These are phyloP conservation scores for Hypomyces rosellus DNA, from an alignment of 2,329 filamentous ascomycete species.

Conservation along the genomic window DNA sequence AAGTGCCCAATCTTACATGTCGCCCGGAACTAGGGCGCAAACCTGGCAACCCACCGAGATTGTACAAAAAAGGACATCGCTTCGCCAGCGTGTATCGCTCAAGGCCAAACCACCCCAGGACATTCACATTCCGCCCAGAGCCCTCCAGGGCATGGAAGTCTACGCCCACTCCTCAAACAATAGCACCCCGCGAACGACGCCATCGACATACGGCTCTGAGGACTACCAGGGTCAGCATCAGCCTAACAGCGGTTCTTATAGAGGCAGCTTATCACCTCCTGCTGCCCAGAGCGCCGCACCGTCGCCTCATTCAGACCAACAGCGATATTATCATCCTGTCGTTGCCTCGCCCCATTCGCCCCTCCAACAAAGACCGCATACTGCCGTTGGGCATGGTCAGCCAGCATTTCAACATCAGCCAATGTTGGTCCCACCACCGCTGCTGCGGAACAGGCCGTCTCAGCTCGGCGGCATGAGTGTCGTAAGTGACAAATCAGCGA, in stretches of 20 bases:
- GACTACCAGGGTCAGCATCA: constrained; percentile 32
- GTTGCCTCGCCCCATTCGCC: constrained; percentile 58
- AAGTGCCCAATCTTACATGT: not conserved
- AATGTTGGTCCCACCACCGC: constrained; percentile 30
- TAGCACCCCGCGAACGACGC: constrained; percentile 25
- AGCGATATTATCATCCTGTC: constrained; percentile 55
- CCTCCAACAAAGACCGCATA: constrained; percentile 54
- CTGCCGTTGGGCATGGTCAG: constrained; percentile 28
- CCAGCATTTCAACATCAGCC: constrained; percentile 23
- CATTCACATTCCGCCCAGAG: constrained; percentile 45
- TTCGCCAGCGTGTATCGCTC: constrained; percentile 49
- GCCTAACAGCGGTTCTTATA: constrained; percentile 28
- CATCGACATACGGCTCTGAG: constrained; percentile 42
- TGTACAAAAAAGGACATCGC: constrained; percentile 35
- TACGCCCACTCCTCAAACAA: constrained; percentile 23
- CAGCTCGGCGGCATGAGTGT: constrained; percentile 50
- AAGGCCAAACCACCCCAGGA: constrained; percentile 46
- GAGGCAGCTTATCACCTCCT: constrained; percentile 20
- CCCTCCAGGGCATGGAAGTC: constrained; percentile 12
- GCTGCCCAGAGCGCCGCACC: constrained; percentile 19
- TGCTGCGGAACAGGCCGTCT: constrained; percentile 45
- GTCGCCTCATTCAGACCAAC: constrained; percentile 31
- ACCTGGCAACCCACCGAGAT: constrained; percentile 1
- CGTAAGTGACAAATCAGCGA: constrained; percentile 47
- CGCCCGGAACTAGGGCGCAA: not conserved